Conservation (phyloP, 768 basidiomycete genomes). For the Agrocybe chaxingu region DNA sequence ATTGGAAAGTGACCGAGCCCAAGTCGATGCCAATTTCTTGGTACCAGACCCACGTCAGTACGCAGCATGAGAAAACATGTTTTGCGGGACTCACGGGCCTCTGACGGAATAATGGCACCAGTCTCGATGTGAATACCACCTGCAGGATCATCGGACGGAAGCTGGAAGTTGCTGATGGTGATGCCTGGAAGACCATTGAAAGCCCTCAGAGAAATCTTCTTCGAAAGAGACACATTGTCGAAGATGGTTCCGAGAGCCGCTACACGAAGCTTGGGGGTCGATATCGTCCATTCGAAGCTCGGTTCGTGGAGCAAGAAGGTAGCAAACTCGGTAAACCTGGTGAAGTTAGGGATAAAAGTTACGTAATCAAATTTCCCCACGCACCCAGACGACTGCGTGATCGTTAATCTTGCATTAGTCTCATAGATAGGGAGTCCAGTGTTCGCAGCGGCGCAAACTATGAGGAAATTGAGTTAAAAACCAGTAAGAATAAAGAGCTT, state of each 20-base stretch:
- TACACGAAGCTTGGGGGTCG: slow-evolving; percentile 59
- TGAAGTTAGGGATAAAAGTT: slow-evolving; percentile 15
- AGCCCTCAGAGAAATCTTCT: slow-evolving; percentile 61
- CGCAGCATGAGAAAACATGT: neutral
- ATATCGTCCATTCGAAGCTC: slow-evolving; percentile 68
- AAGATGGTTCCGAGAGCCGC: slow-evolving; percentile 69
- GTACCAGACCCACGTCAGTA: slow-evolving; percentile 14
- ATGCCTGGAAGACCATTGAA: slow-evolving; percentile 72
- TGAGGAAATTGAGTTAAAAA: neutral
- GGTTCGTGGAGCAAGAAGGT: slow-evolving; percentile 62
- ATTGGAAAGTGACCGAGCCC: slow-evolving; percentile 60
- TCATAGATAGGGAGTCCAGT: slow-evolving; percentile 62
- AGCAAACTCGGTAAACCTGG: slow-evolving; percentile 61
- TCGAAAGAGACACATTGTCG: slow-evolving; percentile 58
- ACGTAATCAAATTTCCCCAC: slow-evolving; percentile 28
- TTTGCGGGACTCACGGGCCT: slow-evolving; percentile 48
- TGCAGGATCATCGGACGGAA: slow-evolving; percentile 63
- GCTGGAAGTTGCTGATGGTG: slow-evolving; percentile 66
- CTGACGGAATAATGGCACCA: slow-evolving; percentile 62
- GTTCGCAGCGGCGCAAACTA: slow-evolving; percentile 69
- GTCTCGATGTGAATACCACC: slow-evolving; percentile 73
- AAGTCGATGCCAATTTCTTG: slow-evolving; percentile 68
- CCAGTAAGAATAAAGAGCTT: neutral
- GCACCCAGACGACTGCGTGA: slow-evolving; percentile 36
- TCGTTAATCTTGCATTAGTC: slow-evolving; percentile 49